Base-by-base conservation (phyloP, 352 stramenopile genomes). In the Phytophthora syringae region DNA sequence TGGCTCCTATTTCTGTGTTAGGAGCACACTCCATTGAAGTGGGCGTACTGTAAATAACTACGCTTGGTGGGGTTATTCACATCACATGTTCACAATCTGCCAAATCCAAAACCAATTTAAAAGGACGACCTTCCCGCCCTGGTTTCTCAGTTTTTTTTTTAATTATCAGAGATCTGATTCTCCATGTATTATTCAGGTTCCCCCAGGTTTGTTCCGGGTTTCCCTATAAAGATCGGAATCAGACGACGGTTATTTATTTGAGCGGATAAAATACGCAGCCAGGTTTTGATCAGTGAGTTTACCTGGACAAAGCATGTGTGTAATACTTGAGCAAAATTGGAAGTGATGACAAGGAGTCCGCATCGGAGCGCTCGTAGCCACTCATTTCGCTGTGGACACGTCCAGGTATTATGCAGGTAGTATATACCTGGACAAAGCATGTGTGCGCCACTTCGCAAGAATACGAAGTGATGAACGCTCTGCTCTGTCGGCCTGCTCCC, bases 351-450 rank as follows among this genome's bases (percentile, higher is more conserved):
- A 13, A 15, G 2, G 15, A 32, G 27, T 4, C 4, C 7, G 27
- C 27, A 7, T 32, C 27, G 27, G 27, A n/a, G n/a, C n/a, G n/a
- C n/a, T n/a, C n/a, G n/a, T n/a, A n/a, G n/a, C n/a, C 27, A 32
- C 7, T 37, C 7, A 37, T 15, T 10, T 37, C 32, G 9, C 32
- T 37, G 32, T n/a, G n/a, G n/a, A n/a, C n/a, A n/a, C n/a, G 15
- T 15, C 32, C 49, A 56, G 49, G 21, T 21, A 56, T 56, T 56
- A 10, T 22, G 15, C 49, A 56, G 28, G 20, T 22, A 22, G 12
- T 9, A 45, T n/a, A 52, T 28, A 53, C 47, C n/a, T 53, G 47
- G 27, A 18, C 25, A n/a, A 42, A 7, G n/a, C 47, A 53, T 53
- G n/a, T 43, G 28, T 30, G 47, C 18, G 7, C n/a, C 28, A 53